Evolutionary conservation across 495 filamentous ascomycete genomes (phyloP).

Genomic region (Jackrogersella minutella): DNA sequence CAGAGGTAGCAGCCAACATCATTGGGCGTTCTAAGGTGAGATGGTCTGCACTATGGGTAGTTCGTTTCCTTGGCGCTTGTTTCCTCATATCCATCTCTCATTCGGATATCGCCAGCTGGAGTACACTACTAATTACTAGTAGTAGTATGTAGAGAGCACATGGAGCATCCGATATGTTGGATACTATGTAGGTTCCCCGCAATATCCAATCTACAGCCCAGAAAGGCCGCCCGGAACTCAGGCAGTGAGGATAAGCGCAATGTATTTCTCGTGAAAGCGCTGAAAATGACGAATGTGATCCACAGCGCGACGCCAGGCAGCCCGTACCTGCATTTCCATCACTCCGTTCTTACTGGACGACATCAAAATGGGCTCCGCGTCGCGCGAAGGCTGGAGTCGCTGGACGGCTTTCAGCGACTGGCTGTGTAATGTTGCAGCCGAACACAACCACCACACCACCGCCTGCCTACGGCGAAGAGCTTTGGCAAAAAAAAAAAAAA

Average conservation of each 20-base stretch:
- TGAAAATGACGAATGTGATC: conserved; percentile 39
- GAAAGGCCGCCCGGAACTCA: conserved; percentile 17
- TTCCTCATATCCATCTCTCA: conserved; percentile 6
- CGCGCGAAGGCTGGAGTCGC: conserved; percentile 43
- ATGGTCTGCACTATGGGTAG: not conserved
- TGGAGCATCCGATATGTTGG: conserved; percentile 20
- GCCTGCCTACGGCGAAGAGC: conserved; percentile 21
- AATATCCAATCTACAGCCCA: conserved; percentile 25
- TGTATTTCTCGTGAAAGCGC: conserved; percentile 38
- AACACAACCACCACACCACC: conserved; percentile 33
- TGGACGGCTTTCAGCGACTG: conserved; percentile 44
- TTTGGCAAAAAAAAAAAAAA: conserved; percentile 42
- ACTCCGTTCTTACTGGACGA: conserved; percentile 36
- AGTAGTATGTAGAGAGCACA: conserved; percentile 3
- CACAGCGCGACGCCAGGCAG: conserved; percentile 35
- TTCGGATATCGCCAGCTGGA: not conserved
- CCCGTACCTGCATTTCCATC: conserved; percentile 43
- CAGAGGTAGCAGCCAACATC: conserved; percentile 14
- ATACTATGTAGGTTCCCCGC: conserved; percentile 21
- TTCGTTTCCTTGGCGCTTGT: not conserved
- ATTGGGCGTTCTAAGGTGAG: not conserved
- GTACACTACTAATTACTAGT: no score
- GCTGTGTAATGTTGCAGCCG: conserved; percentile 49
- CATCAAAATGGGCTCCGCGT: conserved; percentile 36
- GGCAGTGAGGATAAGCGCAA: conserved; percentile 32